Base-by-base conservation (phyloP, 1,284 basidiomycete species). In the Heterobasidion occidentale region DNA sequence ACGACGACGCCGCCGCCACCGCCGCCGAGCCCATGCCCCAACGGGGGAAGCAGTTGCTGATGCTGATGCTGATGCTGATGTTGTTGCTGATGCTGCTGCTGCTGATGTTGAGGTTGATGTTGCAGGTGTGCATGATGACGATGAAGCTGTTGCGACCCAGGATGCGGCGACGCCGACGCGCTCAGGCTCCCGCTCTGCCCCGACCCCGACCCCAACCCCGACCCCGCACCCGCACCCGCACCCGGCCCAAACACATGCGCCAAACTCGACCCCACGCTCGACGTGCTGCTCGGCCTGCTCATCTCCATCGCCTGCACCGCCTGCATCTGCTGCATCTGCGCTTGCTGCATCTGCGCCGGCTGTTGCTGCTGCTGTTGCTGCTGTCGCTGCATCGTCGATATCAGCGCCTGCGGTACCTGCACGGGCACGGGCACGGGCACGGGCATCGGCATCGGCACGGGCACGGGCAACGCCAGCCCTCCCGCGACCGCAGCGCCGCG, bases 1-100 rank as follows among this genome's bases (percentile, higher is more conserved):
- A n/a, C 20, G 3, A 2, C 38, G 38, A 2, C 38, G 38, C 9
- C 38, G 4, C 38, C n/a, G 51, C 61, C 68, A 36, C 65, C 63
- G 44, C 70, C 68, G 5, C 53, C 49, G 60, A 65, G 36, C 60
- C 63, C 52, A 59, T 65, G 53, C 20, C 48, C 38, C 5, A 42
- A 2, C 11, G 38, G 2, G 38, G 11, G 38, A 42, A n/a, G 38
- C n/a, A n/a, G n/a, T 42, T 52, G 36, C 14, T 45, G 42, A 45
- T 45, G 14, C 3, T 45, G 42, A 45, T 7, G 42, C 5, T 45
- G 42, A 5, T 45, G 42, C 1, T 45, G 42, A 7, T 2, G 34
- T 2, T 17, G 34, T 1, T 17, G 33, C 3, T 15, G 33, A 9
- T 19, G 20, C 15, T 11, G 35, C 35, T n/a, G n/a, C n/a, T 45